Evolutionary conservation across 1,284 basidiomycete species (phyloP).

Genomic region (Tylopilus microsporus): DNA sequence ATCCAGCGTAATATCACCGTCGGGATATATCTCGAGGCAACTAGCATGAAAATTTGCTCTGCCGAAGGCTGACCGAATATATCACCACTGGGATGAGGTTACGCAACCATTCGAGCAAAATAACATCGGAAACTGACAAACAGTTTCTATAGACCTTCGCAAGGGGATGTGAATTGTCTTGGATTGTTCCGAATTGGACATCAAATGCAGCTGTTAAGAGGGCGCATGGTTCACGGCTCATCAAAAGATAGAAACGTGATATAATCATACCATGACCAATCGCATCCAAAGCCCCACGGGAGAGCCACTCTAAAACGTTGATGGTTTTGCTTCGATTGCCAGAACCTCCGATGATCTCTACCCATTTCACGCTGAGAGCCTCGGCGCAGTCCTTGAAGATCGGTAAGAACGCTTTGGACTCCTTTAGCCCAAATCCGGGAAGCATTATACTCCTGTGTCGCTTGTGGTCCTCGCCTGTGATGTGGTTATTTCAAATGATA

Average conservation of each 20-base stretch:
- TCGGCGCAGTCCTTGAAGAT: conserved; percentile 32
- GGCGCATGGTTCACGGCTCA: background rate
- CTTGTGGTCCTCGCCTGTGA: conserved; percentile 39
- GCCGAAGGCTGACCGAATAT: conserved; percentile 19
- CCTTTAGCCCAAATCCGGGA: conserved; percentile 40
- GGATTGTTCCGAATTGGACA: conserved; percentile 35
- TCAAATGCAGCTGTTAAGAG: conserved; percentile 38
- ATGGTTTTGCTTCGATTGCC: conserved; percentile 31
- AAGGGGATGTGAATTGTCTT: conserved; percentile 37
- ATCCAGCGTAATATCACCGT: conserved; percentile 33
- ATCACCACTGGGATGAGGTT: conserved; percentile 12
- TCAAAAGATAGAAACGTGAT: background rate
- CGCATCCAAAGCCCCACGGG: conserved; percentile 40
- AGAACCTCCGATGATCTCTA: conserved; percentile 32
- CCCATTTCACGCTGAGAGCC: conserved; percentile 37
- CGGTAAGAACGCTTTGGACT: conserved; percentile 33
- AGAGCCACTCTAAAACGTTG: conserved; percentile 38
- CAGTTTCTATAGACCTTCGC: conserved; percentile 31
- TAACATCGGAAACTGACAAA: conserved; percentile 26
- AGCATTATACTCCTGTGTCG: conserved; percentile 41
- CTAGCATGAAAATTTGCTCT: conserved; percentile 17
- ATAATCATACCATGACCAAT: conserved; percentile 39
- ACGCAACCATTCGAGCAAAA: background rate
- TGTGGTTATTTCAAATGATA: background rate
- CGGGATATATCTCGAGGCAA: conserved; percentile 17